Evolutionary conservation across 345 rosid genomes (phyloP).

Genomic region (Lagerstroemia speciosa): DNA sequence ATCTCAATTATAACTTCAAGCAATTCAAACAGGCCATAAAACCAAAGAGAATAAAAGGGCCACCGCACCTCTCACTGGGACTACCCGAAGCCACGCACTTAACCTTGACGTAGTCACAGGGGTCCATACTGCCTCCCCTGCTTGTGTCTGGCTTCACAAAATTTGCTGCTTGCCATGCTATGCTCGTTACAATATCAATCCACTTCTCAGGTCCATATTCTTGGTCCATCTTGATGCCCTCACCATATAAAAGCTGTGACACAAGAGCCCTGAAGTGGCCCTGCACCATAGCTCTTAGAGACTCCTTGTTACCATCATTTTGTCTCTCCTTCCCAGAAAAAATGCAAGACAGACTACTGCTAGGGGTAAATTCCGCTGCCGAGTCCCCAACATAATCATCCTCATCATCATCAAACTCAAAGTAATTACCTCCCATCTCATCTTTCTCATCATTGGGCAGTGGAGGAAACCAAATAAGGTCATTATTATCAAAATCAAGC

Average conservation of each 20-base stretch:
- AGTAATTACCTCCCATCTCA: constrained; percentile 61
- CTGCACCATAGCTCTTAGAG: constrained; percentile 61
- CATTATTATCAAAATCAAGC: constrained; percentile 82
- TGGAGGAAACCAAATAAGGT: constrained; percentile 87
- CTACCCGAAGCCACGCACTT: constrained; percentile 88
- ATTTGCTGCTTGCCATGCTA: constrained; percentile 95
- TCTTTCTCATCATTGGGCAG: constrained; percentile 81
- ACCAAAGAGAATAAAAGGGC: background rate
- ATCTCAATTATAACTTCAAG: background rate
- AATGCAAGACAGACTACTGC: constrained; percentile 62
- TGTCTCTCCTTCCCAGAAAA: constrained; percentile 60
- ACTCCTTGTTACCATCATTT: constrained; percentile 58
- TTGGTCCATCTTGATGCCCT: constrained; percentile 41
- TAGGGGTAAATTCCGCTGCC: constrained; percentile 57
- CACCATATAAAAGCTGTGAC: constrained; percentile 71
- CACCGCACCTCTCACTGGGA: constrained; percentile 94
- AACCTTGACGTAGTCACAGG: constrained; percentile 82
- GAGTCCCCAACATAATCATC: constrained; percentile 69
- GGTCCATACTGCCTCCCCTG: constrained; percentile 99
- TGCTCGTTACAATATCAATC: constrained; percentile 66
- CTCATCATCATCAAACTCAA: constrained; percentile 74
- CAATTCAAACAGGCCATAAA: background rate
- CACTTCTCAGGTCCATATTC: constrained; percentile 56
- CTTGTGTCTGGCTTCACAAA: constrained; percentile 96
- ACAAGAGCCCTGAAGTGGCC: constrained; percentile 98